phyloP scores from a whole-genome alignment of 768 basidiomycete species.

The Kondoa subrosea region DNA sequence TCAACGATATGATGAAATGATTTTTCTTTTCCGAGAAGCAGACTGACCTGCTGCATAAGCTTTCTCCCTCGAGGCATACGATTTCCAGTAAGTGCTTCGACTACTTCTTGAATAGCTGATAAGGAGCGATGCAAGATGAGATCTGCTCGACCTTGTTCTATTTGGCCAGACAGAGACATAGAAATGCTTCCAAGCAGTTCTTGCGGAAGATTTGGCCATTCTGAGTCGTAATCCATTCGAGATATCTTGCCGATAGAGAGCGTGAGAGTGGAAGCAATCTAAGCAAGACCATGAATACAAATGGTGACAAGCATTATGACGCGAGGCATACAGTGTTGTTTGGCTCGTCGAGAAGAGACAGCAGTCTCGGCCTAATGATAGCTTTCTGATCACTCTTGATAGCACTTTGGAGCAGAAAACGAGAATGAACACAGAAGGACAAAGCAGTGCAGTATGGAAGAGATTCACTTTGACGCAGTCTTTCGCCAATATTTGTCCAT shows the following conservation, averaged over 20 bases:
- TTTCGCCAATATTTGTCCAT: slow-evolving; percentile 59
- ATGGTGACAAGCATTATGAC: not conserved
- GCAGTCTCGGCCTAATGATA: slow-evolving; percentile 48
- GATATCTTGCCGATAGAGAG: slow-evolving; percentile 59
- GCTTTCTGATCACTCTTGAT: slow-evolving; percentile 51
- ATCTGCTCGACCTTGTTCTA: slow-evolving; percentile 33
- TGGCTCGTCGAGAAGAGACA: slow-evolving; percentile 54
- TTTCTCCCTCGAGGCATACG: slow-evolving; percentile 22
- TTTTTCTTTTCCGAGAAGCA: not conserved
- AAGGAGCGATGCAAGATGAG: slow-evolving; percentile 22
- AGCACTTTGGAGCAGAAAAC: slow-evolving; percentile 37
- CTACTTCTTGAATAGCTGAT: slow-evolving; percentile 19
- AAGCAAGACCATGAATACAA: slow-evolving; percentile 6
- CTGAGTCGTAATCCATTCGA: slow-evolving; percentile 53
- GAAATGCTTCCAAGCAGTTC: slow-evolving; percentile 44
- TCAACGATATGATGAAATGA: slow-evolving; percentile 26
- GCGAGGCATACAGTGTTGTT: slow-evolving; percentile 48
- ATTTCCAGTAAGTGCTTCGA: slow-evolving; percentile 25
- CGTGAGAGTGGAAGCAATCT: slow-evolving; percentile 68
- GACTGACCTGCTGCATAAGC: slow-evolving; percentile 18
- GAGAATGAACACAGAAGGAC: not conserved
- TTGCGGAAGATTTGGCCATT: slow-evolving; percentile 50
- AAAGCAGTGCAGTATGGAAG: not conserved
- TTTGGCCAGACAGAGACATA: slow-evolving; percentile 35
- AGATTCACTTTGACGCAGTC: slow-evolving; percentile 28